A percentile compares a stretch with the other conserved stretches of the same genome.
Evolutionary conservation across 2,329 filamentous ascomycete species (phyloP).

Genomic region (Hypocrella siamensis): DNA sequence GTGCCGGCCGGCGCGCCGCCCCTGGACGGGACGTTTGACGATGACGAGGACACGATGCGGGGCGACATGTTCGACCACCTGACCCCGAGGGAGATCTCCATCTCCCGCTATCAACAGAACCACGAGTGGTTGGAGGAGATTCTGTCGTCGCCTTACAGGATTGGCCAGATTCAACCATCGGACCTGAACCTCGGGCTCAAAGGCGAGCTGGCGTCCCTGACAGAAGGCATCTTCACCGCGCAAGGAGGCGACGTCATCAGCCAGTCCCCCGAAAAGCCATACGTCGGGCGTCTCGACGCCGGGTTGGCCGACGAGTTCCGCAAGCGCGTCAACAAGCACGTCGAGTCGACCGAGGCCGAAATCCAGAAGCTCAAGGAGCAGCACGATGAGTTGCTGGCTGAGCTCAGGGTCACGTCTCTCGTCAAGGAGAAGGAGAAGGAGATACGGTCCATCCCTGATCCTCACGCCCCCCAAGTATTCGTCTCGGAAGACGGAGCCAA

Average conservation of each 20-base stretch:
- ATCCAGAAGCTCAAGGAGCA: conserved; percentile 71
- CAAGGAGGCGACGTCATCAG: conserved; percentile 32
- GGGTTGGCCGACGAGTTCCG: conserved; percentile 76
- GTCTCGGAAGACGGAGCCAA: conserved; percentile 42
- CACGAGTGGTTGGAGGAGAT: conserved; percentile 99
- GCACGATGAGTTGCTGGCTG: conserved; percentile 61
- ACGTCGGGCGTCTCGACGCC: conserved; percentile 48
- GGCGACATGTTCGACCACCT: conserved; percentile 84
- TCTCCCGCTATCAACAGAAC: conserved; percentile 79
- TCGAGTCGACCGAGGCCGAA: conserved; percentile 60
- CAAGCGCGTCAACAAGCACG: conserved; percentile 56
- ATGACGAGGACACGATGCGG: conserved; percentile 76
- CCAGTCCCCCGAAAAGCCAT: conserved; percentile 37
- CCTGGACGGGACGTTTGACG: conserved; percentile 45
- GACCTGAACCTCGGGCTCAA: conserved; percentile 76
- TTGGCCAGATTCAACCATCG: conserved; percentile 70
- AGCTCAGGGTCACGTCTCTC: conserved; percentile 54
- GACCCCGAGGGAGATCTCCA: conserved; percentile 77
- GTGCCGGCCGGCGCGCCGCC: conserved; percentile 19
- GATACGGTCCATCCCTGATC: conserved; percentile 49
- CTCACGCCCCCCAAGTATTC: conserved; percentile 44
- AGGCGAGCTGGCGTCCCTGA: conserved; percentile 68
- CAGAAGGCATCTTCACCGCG: conserved; percentile 68
- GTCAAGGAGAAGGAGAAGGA: conserved; percentile 63
- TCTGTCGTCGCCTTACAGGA: conserved; percentile 75